Evolutionary conservation across 2,329 filamentous ascomycete genomes (phyloP), one percentile per base, ranked within the genome.

Genomic region (Claviceps spartinae): DNA sequence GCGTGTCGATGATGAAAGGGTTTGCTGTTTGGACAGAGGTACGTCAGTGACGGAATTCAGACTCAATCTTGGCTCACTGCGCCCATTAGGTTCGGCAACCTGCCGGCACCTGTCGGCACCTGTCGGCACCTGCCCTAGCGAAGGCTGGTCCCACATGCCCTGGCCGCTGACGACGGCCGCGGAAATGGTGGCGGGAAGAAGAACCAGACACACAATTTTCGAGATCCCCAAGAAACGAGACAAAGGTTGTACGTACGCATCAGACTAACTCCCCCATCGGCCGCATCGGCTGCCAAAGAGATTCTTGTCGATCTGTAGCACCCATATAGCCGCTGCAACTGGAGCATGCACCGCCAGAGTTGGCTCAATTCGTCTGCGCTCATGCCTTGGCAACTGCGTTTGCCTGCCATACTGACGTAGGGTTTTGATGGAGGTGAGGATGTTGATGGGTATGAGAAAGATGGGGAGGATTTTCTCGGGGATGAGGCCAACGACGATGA

Each of bases 221-320:
- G 11, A 34, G 30, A 34, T 34, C 3, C 9, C 3, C 30, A 11
- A 9, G 30, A 9, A 42, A 34, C 11, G 24, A 16, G 44, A 30
- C 43, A 5, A 16, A 22, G 5, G 24, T 11, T 2, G 36, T 13
- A 69, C 71, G 62, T 63, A 76, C 73, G 73, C 66, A 74, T 72
- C 20, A 75, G 55, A 48, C 65, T 60, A 9, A 69, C 50, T 13
- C 64, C 69, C 8, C 66, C 59, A 4, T 72, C 67, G 22, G 68
- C 67, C 0, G 69, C 69, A 43, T 67, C 67, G 14, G 73, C 60
- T 0, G 73, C 73, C 43, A 74, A 64, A 48, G 72, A 70, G 59
- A 76, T 74, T 36, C 73, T 62, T 14, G 72, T 70, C 18, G 72
- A 76, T 30, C 70, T 73, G 56, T 76, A 76, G 61, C 73, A 76